Base-by-base conservation (phyloP, 2,329 filamentous ascomycete species). In the Neonectria coccinea region DNA sequence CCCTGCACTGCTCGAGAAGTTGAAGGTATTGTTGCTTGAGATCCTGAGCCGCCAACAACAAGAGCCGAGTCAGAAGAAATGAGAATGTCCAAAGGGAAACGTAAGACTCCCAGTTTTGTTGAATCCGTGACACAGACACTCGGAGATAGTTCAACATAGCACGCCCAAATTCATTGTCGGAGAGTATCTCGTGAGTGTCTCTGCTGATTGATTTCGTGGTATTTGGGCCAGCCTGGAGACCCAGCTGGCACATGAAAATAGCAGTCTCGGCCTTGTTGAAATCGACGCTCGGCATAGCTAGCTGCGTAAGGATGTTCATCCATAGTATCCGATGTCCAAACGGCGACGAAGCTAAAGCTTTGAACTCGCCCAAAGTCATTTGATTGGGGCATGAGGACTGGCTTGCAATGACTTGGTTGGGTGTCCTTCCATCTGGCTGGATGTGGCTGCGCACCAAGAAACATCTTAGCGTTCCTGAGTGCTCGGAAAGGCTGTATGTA, bases 291-390 rank as follows among this genome's bases (percentile, higher is more conserved):
- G 68, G 72, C 57, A 67, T 70, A 2, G 66, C 61, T 1, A 75
- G 61, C 20, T 75, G 70, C 0, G 47, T 61, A 5, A 75, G 45
- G 1, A 73, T 64, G 9, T 64, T 73, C 36, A 66, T 64, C 73
- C 73, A 75, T 25, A 68, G 60, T 1, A 69, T 63, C 0, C 58
- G 48, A 20, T 64, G 42, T 1, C 73, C 70, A 2, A 54, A 64
- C 0, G 62, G 64, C 1, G 74, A 25, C 1, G 41, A 25, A 27
- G 60, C 57, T 2, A 74, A 7, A 7, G 82, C 78, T 51, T 85
- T 84, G 70, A 83, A 90, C 59, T 91, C 87, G 0, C 84, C 81
- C 0, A 88, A 62, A 0, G 83, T 79, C 59, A 91, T 76, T 22
- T 82, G 70, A 0, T 59, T 7, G 0, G 88, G 86, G 53, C 86